Evolutionary conservation across 2,329 filamentous ascomycete species (phyloP).

Genomic region (Aspergillus versicolor): DNA sequence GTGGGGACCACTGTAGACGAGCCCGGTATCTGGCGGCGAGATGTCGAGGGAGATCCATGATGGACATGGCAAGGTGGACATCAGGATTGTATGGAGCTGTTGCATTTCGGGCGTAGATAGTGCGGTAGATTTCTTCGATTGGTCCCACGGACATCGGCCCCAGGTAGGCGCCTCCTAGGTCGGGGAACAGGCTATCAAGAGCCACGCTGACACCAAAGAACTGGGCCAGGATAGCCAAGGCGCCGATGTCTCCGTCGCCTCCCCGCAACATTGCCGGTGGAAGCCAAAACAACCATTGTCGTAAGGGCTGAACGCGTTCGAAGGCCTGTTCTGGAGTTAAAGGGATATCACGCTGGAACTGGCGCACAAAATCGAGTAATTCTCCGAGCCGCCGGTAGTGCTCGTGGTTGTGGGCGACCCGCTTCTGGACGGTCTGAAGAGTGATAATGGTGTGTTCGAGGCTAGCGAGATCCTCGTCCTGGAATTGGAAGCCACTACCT

Average conservation of each 20-base stretch:
- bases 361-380: conserved; percentile 70
- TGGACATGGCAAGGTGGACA: conserved; percentile 60
- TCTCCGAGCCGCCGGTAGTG: conserved; percentile 68
- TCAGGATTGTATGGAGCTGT: conserved; percentile 58
- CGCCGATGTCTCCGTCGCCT: conserved; percentile 71
- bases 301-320: conserved; percentile 80
- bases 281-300: conserved; percentile 95
- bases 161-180: conserved; percentile 86
- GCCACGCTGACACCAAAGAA: conserved; percentile 87
- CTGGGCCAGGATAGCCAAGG: conserved; percentile 81
- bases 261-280: conserved; percentile 80
- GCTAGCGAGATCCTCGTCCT: conserved; percentile 68
- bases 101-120: conserved; percentile 68
- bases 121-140: conserved; percentile 80
- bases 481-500: conserved; percentile 33
- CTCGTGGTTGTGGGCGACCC: conserved; percentile 68
- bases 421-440: conserved; percentile 56
- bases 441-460: conserved; percentile 67
- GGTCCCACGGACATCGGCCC: conserved; percentile 75
- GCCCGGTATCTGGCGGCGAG: conserved; percentile 67
- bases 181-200: conserved; percentile 87
- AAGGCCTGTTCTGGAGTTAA: conserved; percentile 81
- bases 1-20: conserved; percentile 63
- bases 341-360: conserved; percentile 68
- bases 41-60: conserved; percentile 73